Evolutionary conservation across 1,139 yeast genomes (phyloP).

Genomic region (Nadsonia starkeyi-henricii): DNA sequence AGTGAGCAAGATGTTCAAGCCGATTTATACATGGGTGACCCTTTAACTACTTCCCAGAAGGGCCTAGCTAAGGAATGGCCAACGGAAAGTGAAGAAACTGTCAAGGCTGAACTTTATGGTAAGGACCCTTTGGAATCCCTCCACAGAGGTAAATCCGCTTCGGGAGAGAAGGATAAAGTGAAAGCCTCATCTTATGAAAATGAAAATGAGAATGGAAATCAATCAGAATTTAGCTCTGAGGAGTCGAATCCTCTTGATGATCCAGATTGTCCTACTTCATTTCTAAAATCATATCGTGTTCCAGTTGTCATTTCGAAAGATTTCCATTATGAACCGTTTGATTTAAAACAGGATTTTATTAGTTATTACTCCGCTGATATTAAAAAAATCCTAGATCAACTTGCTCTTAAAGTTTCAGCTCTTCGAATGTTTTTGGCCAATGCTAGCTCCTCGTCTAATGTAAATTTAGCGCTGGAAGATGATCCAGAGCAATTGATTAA

Average conservation of each 20-base stretch:
- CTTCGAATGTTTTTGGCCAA: background rate
- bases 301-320: background rate
- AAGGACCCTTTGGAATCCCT: background rate
- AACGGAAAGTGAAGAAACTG: background rate
- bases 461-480: background rate
- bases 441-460: background rate
- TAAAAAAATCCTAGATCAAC: background rate
- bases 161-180: too few relatives aligned
- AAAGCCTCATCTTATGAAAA: background rate
- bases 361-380: background rate
- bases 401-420: background rate
- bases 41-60: background rate
- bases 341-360: background rate
- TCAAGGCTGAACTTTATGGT: background rate
- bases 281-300: background rate
- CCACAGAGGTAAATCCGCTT: too few relatives aligned
- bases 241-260: background rate
- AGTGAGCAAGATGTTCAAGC: background rate
- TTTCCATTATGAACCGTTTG: background rate
- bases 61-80: background rate
- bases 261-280: background rate
- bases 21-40: background rate
- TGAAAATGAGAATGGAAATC: background rate
- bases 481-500: background rate
- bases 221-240: background rate